phyloP scores from a whole-genome alignment of 495 filamentous ascomycete genomes.

The Geoglossum glabrum region DNA sequence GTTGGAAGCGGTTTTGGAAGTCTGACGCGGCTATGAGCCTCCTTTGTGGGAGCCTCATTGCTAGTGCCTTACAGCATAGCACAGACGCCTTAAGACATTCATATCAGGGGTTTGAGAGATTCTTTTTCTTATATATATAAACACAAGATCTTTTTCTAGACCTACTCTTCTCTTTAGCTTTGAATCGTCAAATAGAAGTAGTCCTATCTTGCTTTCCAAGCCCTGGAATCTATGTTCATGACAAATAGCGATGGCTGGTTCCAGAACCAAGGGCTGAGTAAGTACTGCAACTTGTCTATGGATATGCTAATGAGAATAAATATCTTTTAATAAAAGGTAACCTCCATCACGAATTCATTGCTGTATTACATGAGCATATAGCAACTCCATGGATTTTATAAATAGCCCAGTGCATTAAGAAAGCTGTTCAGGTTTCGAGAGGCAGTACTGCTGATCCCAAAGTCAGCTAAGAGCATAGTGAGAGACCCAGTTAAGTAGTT shows the following conservation, averaged over 20 bases:
- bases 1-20: too few species aligned
- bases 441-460: neutral
- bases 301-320: neutral
- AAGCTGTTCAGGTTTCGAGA: neutral
- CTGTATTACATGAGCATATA: neutral
- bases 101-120: too few species aligned
- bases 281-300: neutral
- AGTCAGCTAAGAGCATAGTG: neutral
- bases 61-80: too few species aligned
- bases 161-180: too few species aligned
- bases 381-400: neutral
- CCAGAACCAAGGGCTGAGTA: neutral
- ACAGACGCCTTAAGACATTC: too few species aligned
- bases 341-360: neutral
- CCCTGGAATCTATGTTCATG: too few species aligned
- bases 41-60: too few species aligned
- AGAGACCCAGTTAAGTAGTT: neutral
- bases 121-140: too few species aligned
- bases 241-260: neutral
- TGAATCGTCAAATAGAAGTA: too few species aligned
- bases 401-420: neutral
- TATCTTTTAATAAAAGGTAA: neutral
- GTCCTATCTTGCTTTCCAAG: too few species aligned
- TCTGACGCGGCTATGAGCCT: too few species aligned
- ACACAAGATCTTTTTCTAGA: too few species aligned